phyloP scores from a whole-genome alignment of 176 grass and related monocot genomes.

The Triticum timopheevii region DNA sequence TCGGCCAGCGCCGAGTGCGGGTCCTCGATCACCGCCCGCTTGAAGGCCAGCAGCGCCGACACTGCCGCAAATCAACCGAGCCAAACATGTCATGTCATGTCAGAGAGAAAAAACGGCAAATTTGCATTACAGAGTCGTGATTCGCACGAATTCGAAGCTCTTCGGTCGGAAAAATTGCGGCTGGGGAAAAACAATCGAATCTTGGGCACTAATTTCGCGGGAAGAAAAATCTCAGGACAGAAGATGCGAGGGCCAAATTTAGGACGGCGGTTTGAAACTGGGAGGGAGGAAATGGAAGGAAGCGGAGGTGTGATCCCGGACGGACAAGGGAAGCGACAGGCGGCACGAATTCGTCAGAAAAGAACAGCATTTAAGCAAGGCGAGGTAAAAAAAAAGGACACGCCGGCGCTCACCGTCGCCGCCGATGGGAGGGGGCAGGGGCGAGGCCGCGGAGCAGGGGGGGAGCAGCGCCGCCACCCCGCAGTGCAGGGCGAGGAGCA shows the following conservation, averaged over 20 bases:
- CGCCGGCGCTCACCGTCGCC: conserved; percentile 36
- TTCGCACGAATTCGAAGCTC: not conserved
- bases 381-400: not conserved
- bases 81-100: not conserved
- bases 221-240: not conserved
- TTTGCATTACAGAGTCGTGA: not conserved
- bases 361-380: not conserved
- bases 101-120: not conserved
- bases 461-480: conserved; percentile 24
- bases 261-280: conserved; percentile 3
- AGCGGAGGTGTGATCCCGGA: not conserved
- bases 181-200: not conserved
- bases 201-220: not conserved
- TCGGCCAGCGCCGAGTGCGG: conserved; percentile 75
- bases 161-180: not conserved
- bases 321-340: not conserved
- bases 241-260: conserved; percentile 23
- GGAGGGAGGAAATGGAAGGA: no score
- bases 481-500: conserved; percentile 52
- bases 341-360: not conserved
- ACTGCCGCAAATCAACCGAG: conserved; percentile 31
- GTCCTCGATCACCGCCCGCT: conserved; percentile 73
- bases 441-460: not conserved
- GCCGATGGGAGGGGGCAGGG: not conserved
- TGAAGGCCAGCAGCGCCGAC: conserved; percentile 66